Percentiles rank a stretch among this genome's conserved stretches.
phyloP scores from a whole-genome alignment of 192 early-diverging fungal genomes.

The Glomus cerebriforme region DNA sequence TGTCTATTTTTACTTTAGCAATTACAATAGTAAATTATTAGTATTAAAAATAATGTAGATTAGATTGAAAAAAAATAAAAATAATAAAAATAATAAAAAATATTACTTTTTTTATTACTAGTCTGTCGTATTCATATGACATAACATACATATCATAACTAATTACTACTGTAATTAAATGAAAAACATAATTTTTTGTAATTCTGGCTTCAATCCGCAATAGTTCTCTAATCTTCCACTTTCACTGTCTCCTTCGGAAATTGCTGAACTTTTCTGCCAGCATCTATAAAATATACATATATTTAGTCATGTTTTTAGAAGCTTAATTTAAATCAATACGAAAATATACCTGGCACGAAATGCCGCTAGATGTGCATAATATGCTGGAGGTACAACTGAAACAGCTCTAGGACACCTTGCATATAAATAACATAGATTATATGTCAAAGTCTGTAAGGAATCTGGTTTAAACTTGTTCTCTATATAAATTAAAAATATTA shows the following conservation, averaged over 20 bases:
- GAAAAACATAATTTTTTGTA: background rate
- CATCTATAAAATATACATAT: background rate
- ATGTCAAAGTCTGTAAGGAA: conserved; percentile 74
- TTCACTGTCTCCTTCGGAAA: background rate
- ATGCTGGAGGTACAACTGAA: conserved; percentile 57
- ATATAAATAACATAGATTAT: conserved; percentile 85
- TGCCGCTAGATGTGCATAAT: conserved; percentile 43
- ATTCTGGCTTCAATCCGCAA: background rate
- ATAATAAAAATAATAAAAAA: background rate
- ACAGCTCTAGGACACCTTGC: conserved; percentile 83
- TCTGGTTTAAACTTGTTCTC: background rate
- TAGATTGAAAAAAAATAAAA: background rate
- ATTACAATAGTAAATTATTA: background rate
- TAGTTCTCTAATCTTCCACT: background rate
- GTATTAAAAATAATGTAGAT: background rate
- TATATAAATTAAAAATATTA: background rate
- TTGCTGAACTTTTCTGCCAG: background rate
- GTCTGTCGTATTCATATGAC: too few relatives aligned
- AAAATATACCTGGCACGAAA: too few relatives aligned
- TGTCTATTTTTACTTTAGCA: background rate
- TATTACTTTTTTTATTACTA: too few relatives aligned
- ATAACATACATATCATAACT: too few relatives aligned
- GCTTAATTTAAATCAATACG: too few relatives aligned
- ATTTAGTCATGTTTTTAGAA: background rate
- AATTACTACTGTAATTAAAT: too few relatives aligned